These are phyloP conservation scores for Pseudoscleropodium purum DNA, from an alignment of 225 moss, liverwort and hornwort genomes.

Conservation along the genomic window DNA sequence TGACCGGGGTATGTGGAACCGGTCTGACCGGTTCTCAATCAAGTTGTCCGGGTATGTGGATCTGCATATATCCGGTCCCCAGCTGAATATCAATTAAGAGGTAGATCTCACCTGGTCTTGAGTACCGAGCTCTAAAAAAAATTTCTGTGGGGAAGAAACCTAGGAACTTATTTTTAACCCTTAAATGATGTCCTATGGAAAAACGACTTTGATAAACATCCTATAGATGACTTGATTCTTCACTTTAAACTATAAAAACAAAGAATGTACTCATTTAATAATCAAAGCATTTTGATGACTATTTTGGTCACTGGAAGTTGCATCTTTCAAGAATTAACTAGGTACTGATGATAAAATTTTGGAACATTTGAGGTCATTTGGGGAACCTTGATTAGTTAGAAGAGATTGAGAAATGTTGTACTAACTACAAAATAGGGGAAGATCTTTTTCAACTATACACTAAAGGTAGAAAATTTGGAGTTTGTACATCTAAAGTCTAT, in stretches of 20 bases:
- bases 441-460: background rate
- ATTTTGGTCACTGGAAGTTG: too few species aligned
- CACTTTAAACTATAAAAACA: too few species aligned
- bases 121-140: too few species aligned
- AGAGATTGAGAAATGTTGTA: background rate
- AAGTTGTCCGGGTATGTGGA: background rate
- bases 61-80: background rate
- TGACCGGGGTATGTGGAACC: background rate
- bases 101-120: background rate
- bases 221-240: too few species aligned
- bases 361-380: background rate
- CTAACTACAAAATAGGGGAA: background rate
- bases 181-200: too few species aligned
- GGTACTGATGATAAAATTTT: background rate
- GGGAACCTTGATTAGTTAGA: background rate
- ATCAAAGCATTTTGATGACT: too few species aligned
- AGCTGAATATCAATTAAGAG: background rate
- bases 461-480: background rate
- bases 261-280: too few species aligned
- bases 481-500: background rate
- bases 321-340: too few species aligned
- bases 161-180: background rate
- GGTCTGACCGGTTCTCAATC: background rate
- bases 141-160: background rate
- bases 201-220: too few species aligned